phyloP scores from a whole-genome alignment of 108 stramenopile species.

The Skeletonema costatum region DNA sequence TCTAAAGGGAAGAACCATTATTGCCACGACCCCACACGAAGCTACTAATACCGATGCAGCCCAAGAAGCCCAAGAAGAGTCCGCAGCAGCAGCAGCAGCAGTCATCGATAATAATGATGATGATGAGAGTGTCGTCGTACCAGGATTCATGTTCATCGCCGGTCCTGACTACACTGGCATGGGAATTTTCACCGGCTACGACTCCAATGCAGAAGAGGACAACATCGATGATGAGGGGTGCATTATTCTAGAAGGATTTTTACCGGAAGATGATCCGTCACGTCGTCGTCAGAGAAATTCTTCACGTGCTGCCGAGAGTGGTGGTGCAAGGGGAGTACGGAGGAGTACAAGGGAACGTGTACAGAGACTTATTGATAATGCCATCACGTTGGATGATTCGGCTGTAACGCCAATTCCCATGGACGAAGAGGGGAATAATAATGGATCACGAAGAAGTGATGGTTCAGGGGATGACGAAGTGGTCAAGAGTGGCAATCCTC shows the following conservation, averaged over 20 bases:
- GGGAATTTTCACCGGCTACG: background rate
- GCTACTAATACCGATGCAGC: background rate
- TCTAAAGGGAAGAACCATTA: background rate
- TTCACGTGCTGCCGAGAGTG: too few relatives aligned
- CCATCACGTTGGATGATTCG: background rate
- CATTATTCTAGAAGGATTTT: background rate
- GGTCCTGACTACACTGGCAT: background rate
- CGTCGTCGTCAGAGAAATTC: background rate
- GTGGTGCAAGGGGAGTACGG: too few relatives aligned
- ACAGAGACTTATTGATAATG: background rate
- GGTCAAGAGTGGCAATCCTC: background rate
- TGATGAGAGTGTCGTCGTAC: background rate
- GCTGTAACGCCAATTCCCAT: background rate
- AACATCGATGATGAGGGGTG: background rate
- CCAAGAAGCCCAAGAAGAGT: too few relatives aligned
- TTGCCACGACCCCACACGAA: background rate
- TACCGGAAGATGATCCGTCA: background rate
- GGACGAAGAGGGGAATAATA: background rate
- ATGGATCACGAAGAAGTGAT: background rate
- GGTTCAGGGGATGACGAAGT: background rate
- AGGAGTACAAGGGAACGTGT: background rate
- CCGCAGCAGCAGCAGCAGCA: too few relatives aligned
- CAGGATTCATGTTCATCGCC: background rate
- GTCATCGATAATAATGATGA: background rate
- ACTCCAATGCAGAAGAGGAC: background rate